Evolutionary conservation across 164 flowering plant species (phyloP).

Genomic region (Magnolia sinica): DNA sequence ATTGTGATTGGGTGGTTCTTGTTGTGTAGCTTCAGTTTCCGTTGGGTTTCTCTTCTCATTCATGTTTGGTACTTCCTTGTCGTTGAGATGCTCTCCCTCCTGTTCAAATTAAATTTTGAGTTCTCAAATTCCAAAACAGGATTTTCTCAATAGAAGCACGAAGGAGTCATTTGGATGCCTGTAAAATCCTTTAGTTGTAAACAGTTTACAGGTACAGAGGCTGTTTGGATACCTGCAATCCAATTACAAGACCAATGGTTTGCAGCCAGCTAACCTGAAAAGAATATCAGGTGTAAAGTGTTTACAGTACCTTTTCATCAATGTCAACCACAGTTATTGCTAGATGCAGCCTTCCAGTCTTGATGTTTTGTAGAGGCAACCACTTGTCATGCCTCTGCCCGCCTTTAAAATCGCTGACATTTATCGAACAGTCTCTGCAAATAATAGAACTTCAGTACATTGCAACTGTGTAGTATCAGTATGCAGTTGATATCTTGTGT

Average conservation of each 20-base stretch:
- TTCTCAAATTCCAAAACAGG: not conserved
- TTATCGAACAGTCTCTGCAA: constrained; percentile 64
- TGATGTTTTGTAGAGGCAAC: constrained; percentile 77
- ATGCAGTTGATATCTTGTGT: not conserved
- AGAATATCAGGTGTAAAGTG: too few relatives aligned
- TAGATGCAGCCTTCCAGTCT: constrained; percentile 82
- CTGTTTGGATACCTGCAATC: too few relatives aligned
- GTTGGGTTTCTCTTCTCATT: constrained; percentile 17
- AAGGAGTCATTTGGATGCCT: too few relatives aligned
- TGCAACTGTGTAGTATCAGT: not conserved
- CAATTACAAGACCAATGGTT: too few relatives aligned
- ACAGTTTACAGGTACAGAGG: too few relatives aligned
- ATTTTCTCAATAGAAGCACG: not conserved
- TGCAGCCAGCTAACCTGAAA: too few relatives aligned
- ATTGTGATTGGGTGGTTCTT: constrained; percentile 28
- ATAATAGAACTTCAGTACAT: constrained; percentile 5
- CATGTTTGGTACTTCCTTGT: constrained; percentile 23
- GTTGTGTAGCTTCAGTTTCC: constrained; percentile 19
- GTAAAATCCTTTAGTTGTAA: too few relatives aligned
- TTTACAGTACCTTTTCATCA: constrained; percentile 43
- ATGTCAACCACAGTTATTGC: constrained; percentile 62
- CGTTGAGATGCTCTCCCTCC: constrained; percentile 28
- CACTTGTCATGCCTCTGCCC: constrained; percentile 84
- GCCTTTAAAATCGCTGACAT: constrained; percentile 52
- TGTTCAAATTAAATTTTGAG: constrained; percentile 22